phyloP scores from a whole-genome alignment of 371 early-diverging fungal species.

The Mucor saturninus region DNA sequence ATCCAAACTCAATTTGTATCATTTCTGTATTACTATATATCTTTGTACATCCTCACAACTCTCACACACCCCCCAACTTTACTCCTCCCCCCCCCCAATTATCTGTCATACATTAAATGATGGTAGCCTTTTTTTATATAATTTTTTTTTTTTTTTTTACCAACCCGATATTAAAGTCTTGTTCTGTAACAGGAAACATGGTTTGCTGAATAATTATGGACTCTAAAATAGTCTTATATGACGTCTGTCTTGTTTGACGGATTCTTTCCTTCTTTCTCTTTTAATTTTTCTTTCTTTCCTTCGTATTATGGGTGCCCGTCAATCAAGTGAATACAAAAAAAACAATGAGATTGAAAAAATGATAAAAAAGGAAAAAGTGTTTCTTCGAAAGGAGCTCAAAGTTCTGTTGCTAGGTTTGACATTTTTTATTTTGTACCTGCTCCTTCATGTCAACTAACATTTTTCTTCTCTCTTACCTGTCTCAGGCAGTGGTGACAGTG shows the following conservation, averaged over 20 bases:
- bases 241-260: background rate
- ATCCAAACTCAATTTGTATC: background rate
- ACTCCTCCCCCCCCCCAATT: no score
- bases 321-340: background rate
- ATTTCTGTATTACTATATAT: no score
- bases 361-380: constrained; percentile 76
- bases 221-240: constrained; percentile 29
- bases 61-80: no score
- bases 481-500: constrained; percentile 97
- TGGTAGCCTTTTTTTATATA: no score
- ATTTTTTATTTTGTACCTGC: background rate
- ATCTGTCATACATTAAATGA: background rate
- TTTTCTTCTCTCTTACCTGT: background rate
- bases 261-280: background rate
- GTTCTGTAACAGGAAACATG: constrained; percentile 50
- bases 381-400: constrained; percentile 88
- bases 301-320: constrained; percentile 46
- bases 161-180: no score
- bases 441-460: background rate
- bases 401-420: constrained; percentile 88
- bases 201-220: constrained; percentile 73
- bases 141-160: no score
- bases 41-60: no score
- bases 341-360: constrained; percentile 86
- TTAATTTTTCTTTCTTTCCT: background rate